Evolutionary conservation across 1,139 yeast genomes (phyloP), one percentile per base, ranked within the genome.

Genomic region (Waltiozyma sp.): DNA sequence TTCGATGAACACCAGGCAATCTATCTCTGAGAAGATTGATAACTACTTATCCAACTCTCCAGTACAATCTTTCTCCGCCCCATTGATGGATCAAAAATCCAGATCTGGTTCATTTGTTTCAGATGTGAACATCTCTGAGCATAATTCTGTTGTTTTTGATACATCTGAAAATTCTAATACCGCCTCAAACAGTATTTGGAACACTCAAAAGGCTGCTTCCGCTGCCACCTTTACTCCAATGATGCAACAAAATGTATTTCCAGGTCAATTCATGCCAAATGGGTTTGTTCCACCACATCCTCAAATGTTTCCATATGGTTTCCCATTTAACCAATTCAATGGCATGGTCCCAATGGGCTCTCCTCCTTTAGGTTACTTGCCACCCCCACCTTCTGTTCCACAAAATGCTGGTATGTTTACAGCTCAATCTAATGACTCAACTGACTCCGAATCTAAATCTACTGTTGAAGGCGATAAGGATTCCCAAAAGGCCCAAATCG

Each of bases 161-260:
- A 44, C 48, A 28, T 51, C 50, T 34, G 58, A 53, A 14, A 47
- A 47, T 23, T 44, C 43, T 31, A 38, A 43, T 24, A n/a, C 14
- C 19, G n/a, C 19, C 14, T 4, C 36, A 7, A 53, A 52, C 15
- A 72, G 65, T 52, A 73, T 77, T 50, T 79, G 85, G 85, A 77
- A 77, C 55, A 83, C 83, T 0, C 83, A 82, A 3, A 63, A 80
- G 16, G 82, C 84, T 2, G 83, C 82, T 2, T 63, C 79, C 26
- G 82, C 84, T 1, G 80, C 82, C 2, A 64, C 79, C 11, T 78
- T 78, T 54, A 75, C 77, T 16, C 80, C 84, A 40, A 50, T 50
- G 57, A 51, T 46, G 41, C 42, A 40, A 21, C 49, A 48, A 13
- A 33, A 33, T 10, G 45, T 43, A 18, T 49, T 33, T 18, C 41